These are phyloP conservation scores for Talaromyces wortmannii DNA, from an alignment of 495 filamentous ascomycete genomes.

Conservation along the genomic window DNA sequence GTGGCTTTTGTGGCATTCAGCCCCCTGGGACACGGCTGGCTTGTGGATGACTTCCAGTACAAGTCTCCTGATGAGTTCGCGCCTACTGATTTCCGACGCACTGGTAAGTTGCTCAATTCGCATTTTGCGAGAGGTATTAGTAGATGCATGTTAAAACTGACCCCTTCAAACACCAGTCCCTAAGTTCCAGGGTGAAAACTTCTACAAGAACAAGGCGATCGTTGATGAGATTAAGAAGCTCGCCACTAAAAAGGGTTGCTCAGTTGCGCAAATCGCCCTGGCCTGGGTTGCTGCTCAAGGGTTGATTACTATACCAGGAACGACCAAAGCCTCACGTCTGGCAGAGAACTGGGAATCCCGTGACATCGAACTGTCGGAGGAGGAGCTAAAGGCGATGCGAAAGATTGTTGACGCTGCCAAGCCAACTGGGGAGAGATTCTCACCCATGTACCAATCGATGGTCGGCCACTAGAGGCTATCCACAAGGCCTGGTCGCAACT, in stretches of 20 bases:
- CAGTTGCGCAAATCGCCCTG: slow-evolving; percentile 32
- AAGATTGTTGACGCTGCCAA: slow-evolving; percentile 31
- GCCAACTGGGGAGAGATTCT: slow-evolving; percentile 28
- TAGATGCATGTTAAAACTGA: not conserved
- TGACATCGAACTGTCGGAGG: slow-evolving; percentile 25
- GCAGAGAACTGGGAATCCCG: slow-evolving; percentile 36
- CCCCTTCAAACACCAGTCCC: too few relatives aligned
- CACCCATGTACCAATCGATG: too few relatives aligned
- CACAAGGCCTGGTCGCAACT: too few relatives aligned
- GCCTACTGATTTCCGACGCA: slow-evolving; percentile 34
- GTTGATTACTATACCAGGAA: slow-evolving; percentile 40
- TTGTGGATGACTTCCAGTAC: slow-evolving; percentile 36
- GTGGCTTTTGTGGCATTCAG: slow-evolving; percentile 39
- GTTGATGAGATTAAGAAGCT: slow-evolving; percentile 38
- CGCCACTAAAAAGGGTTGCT: slow-evolving; percentile 28
- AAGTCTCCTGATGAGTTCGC: slow-evolving; percentile 38
- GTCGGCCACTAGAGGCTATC: too few relatives aligned
- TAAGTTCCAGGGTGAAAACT: slow-evolving; percentile 45
- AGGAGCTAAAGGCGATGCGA: slow-evolving; percentile 29
- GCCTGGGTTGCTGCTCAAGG: slow-evolving; percentile 42
- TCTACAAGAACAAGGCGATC: slow-evolving; percentile 39
- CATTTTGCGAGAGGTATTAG: not conserved
- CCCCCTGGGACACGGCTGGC: slow-evolving; percentile 39
- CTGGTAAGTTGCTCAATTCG: slow-evolving; percentile 12
- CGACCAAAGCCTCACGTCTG: slow-evolving; percentile 34